A percentile compares a stretch with the other conserved stretches of the same genome.
These are phyloP conservation scores for Marchantia polymorpha DNA, from an alignment of 225 moss, liverwort and hornwort species.

Conservation along the genomic window DNA sequence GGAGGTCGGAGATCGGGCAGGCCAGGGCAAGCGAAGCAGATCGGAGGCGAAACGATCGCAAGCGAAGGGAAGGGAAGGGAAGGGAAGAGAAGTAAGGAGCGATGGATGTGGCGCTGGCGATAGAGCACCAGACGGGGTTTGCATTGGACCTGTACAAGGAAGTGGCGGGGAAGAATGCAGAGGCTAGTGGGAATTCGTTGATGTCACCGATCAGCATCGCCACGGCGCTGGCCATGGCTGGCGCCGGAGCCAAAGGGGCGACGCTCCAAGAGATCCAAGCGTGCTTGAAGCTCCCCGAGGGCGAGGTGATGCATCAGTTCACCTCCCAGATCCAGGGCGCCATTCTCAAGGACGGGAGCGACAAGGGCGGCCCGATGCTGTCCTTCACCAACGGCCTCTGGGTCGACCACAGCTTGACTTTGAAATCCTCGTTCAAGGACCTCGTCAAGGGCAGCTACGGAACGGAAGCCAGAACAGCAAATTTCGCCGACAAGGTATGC, in stretches of 20 bases:
- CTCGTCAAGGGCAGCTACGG: slow-evolving; percentile 40
- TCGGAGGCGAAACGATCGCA: too few species aligned
- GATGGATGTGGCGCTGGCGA: slow-evolving; percentile 50
- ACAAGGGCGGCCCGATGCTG: slow-evolving; percentile 36
- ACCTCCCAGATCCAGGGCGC: slow-evolving; percentile 39
- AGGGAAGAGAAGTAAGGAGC: not conserved
- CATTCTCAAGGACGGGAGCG: slow-evolving; percentile 42
- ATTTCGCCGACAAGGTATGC: slow-evolving; percentile 49
- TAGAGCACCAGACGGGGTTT: slow-evolving; percentile 73
- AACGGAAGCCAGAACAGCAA: slow-evolving; percentile 30
- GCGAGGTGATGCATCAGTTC: slow-evolving; percentile 48
- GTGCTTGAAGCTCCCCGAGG: slow-evolving; percentile 47
- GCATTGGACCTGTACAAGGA: slow-evolving; percentile 51
- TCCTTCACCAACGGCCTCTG: slow-evolving; percentile 48
- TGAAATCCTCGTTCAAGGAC: slow-evolving; percentile 45
- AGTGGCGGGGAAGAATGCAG: slow-evolving; percentile 38
- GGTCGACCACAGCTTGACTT: slow-evolving; percentile 43
- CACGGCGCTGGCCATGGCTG: slow-evolving; percentile 61
- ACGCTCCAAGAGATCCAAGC: slow-evolving; percentile 49
- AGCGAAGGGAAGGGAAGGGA: not conserved
- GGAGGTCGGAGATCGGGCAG: too few species aligned
- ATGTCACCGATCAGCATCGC: slow-evolving; percentile 72
- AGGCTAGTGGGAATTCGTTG: slow-evolving; percentile 47
- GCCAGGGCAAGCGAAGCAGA: too few species aligned
- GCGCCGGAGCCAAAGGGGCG: slow-evolving; percentile 67